Percentiles rank a stretch among this genome's conserved stretches.
phyloP scores from a whole-genome alignment of 2,329 filamentous ascomycete species.

The Penicillium thymicola region DNA sequence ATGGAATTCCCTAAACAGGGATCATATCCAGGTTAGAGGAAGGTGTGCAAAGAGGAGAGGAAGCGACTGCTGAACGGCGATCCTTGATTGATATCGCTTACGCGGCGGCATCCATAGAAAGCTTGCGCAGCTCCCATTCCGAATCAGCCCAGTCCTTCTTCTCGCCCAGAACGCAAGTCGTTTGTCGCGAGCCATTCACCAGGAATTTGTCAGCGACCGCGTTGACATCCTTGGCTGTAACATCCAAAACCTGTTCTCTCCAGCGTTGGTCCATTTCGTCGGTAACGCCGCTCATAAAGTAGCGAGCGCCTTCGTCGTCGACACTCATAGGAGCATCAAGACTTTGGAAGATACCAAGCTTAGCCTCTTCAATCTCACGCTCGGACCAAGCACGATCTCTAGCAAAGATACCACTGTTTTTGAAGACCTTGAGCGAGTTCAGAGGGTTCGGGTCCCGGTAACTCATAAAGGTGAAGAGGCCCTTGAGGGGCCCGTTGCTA shows the following conservation, averaged over 20 bases:
- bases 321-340: conserved; percentile 87
- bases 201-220: conserved; percentile 79
- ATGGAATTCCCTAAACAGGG: not conserved
- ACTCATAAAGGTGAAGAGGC: conserved; percentile 89
- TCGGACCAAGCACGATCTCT: conserved; percentile 76
- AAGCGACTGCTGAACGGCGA: not conserved
- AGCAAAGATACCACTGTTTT: conserved; percentile 77
- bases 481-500: conserved; percentile 73
- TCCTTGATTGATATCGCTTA: conserved; percentile 12
- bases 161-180: conserved; percentile 74
- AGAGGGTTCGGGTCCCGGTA: conserved; percentile 94
- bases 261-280: conserved; percentile 85
- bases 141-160: conserved; percentile 69
- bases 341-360: conserved; percentile 88
- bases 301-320: conserved; percentile 79
- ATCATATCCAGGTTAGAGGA: not conserved
- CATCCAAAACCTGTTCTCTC: conserved; percentile 81
- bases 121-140: conserved; percentile 74
- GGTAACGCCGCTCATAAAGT: conserved; percentile 80
- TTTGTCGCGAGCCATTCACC: conserved; percentile 61
- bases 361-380: conserved; percentile 89
- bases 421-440: conserved; percentile 83
- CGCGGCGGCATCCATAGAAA: conserved; percentile 54
- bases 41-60: not conserved
- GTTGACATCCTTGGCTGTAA: conserved; percentile 74